Evolutionary conservation across 1,139 yeast species (phyloP).

Genomic region (Diutina mesorugosa): DNA sequence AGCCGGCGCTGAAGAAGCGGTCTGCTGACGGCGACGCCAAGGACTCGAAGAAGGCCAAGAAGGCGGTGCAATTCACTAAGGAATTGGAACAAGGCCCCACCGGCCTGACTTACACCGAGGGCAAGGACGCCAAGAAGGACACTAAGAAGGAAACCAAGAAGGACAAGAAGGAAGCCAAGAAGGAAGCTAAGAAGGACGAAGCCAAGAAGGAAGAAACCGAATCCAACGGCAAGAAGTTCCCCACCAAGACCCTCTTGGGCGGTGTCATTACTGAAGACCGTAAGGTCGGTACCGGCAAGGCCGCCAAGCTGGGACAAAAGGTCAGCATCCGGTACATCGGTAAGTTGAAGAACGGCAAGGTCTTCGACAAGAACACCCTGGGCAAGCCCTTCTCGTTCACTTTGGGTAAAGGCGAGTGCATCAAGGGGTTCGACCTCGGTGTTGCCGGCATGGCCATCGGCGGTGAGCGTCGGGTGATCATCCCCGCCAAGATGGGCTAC

Average conservation of each 20-base stretch:
- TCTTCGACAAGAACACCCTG: constrained; percentile 90
- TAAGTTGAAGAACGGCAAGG: constrained; percentile 90
- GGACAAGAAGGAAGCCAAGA: constrained; percentile 10
- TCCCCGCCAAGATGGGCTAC: constrained; percentile 94
- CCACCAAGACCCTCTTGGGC: constrained; percentile 75
- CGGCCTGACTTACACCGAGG: constrained; percentile 17
- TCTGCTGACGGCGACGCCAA: constrained; percentile 9
- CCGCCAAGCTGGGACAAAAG: constrained; percentile 79
- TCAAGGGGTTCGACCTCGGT: constrained; percentile 97
- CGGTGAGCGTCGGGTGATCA: constrained; percentile 95
- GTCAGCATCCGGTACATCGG: constrained; percentile 98
- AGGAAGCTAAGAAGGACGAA: constrained; percentile 13
- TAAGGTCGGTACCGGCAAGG: constrained; percentile 74
- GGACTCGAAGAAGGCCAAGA: constrained; percentile 34
- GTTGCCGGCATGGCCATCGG: constrained; percentile 98
- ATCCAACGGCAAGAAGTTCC: constrained; percentile 28
- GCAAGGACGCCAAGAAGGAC: constrained; percentile 15
- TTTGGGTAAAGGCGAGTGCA: constrained; percentile 95
- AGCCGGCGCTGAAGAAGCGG: constrained; percentile 21
- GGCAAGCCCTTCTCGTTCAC: constrained; percentile 92
- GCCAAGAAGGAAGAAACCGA: constrained; percentile 12
- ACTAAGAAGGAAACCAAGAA: constrained; percentile 16
- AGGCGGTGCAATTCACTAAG: constrained; percentile 78
- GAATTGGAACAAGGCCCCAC: constrained; percentile 92
- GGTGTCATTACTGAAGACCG: constrained; percentile 93